Evolutionary conservation across 1,284 basidiomycete genomes (phyloP).

Genomic region (Moesziomyces globuligerus): DNA sequence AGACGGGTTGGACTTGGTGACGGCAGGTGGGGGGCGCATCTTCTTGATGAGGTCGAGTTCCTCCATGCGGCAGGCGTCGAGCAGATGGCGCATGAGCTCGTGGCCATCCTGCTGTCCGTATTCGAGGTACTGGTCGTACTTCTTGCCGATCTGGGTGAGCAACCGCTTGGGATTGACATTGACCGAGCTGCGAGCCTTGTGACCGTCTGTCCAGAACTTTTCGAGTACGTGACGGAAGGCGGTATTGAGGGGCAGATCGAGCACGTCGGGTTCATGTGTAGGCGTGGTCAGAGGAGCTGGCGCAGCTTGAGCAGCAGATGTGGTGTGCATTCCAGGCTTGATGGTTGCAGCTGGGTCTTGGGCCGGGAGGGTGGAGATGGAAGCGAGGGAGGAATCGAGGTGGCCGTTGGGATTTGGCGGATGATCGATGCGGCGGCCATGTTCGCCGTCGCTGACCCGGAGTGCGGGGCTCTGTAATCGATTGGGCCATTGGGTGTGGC

Average conservation of each 20-base stretch:
- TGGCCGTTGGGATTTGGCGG: constrained; percentile 20
- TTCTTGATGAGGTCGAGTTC: constrained; percentile 87
- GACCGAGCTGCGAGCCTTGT: constrained; percentile 24
- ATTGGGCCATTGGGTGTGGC: constrained; percentile 33
- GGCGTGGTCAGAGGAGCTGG: constrained; percentile 1
- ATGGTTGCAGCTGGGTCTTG: constrained; percentile 37
- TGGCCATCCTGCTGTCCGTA: constrained; percentile 88
- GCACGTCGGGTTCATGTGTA: constrained; percentile 30
- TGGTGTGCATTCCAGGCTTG: constrained; percentile 18
- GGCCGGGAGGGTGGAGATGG: constrained; percentile 20
- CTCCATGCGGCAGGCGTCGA: constrained; percentile 95
- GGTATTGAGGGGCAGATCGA: constrained; percentile 53
- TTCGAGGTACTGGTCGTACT: constrained; percentile 92
- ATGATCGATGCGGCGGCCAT: constrained; percentile 40
- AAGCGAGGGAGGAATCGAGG: constrained; percentile 31
- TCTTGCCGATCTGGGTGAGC: constrained; percentile 77
- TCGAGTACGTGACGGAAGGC: constrained; percentile 58
- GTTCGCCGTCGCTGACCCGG: constrained; percentile 46
- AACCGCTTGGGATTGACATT: constrained; percentile 70
- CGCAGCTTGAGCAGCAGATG: constrained; percentile 4
- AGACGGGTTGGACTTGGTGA: constrained; percentile 47
- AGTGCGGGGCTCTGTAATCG: constrained; percentile 50
- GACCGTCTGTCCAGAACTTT: constrained; percentile 49
- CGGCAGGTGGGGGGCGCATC: constrained; percentile 72
- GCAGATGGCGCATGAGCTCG: constrained; percentile 85